Base-by-base conservation (phyloP, 148 eudicot genomes). In the Rhododendron ovatum region DNA sequence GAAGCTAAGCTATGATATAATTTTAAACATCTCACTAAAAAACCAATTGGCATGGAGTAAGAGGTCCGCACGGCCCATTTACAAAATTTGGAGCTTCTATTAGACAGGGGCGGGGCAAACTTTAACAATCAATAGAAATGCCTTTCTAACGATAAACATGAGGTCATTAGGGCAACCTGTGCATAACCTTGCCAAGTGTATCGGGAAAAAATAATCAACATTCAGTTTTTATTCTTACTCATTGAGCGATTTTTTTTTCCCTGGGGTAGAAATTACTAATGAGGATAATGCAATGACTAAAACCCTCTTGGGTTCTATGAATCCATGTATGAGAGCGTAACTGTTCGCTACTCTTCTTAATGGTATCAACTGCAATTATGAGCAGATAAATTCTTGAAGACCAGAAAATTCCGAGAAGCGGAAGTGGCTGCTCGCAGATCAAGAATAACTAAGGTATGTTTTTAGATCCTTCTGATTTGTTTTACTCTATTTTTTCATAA, bases 351-450 rank as follows among this genome's bases (percentile, higher is more conserved):
- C 14, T 80, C 18, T 26, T 69, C 7, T 12, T 71, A 30, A 71
- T 30, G 13, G 33, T 71, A 30, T 71, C 76, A 30, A 30, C 35
- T 85, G 78, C 57, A 61, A 57, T 30, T 88, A 4, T 83, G 74
- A 51, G 83, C 90, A 94, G 98, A 93, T 59, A 93, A 94, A 82
- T 89, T 87, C 85, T 88, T 96, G 87, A 96, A 94, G 94, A 96
- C 98, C 1, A 90, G 89, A 76, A 95, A 96, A 85, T 86, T 94
- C 43, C 89, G 96, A 85, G 99, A 96, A 73, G 98, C 94, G 3
- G 98, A 96, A 88, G 88, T 87, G 80, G 96, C 98, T 87, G 93
- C 98, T 82, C 92, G 93, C 0, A 92, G 96, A 37, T 87, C 94
- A 51, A 94, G 65, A 84, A 86, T 92, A 37, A 92, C 95, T 9